phyloP scores from a whole-genome alignment of 2,329 filamentous ascomycete genomes.

The Fusarium sp. region DNA sequence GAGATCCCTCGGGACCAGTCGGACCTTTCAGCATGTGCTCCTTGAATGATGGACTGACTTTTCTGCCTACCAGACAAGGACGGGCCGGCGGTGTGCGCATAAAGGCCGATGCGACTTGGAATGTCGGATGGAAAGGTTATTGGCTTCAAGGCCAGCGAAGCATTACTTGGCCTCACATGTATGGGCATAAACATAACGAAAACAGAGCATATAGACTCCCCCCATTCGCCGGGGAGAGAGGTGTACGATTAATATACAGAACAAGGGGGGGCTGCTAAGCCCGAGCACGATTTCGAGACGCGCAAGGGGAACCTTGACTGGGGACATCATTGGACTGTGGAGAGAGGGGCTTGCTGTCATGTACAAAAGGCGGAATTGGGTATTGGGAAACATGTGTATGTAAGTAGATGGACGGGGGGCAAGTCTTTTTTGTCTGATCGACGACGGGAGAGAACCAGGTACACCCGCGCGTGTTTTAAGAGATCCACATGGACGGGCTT shows the following conservation, averaged over 20 bases:
- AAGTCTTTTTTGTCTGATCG: not conserved
- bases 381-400: conserved; percentile 3
- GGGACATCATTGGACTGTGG: not conserved
- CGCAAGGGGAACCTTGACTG: conserved; percentile 5
- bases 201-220: conserved; percentile 32
- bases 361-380: conserved; percentile 30
- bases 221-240: not conserved
- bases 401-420: not conserved
- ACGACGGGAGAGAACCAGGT: conserved; percentile 4
- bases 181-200: conserved; percentile 13
- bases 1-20: not conserved
- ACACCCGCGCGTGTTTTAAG: conserved; percentile 1
- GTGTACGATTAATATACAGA: conserved; percentile 24
- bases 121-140: not conserved
- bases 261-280: not conserved
- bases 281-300: not conserved
- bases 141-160: not conserved
- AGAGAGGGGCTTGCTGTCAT: not conserved
- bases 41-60: conserved; percentile 26
- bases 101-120: conserved; percentile 4
- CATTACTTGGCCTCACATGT: conserved; percentile 14
- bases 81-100: conserved; percentile 42
- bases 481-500: not conserved
- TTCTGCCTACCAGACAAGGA: conserved; percentile 37
- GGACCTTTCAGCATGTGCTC: not conserved